These are phyloP conservation scores for Noccaea bulbosa DNA, from an alignment of 345 rosid species.

Conservation along the genomic window DNA sequence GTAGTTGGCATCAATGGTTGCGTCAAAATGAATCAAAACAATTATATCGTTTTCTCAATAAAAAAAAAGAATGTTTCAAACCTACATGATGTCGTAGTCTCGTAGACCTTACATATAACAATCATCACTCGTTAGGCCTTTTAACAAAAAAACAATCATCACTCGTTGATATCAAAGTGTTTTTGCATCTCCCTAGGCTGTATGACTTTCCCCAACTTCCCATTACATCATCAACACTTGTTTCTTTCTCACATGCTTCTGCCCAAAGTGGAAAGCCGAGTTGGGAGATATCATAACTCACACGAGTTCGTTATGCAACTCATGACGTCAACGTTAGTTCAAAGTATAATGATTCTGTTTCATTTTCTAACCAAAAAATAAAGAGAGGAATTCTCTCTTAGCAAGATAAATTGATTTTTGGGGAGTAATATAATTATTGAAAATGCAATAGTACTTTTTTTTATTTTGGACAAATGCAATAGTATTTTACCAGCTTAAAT, in stretches of 20 bases:
- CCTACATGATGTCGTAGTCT: constrained; percentile 26
- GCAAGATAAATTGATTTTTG: background rate
- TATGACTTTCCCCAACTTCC: constrained; percentile 24
- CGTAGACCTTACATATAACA: constrained; percentile 27
- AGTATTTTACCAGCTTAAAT: background rate
- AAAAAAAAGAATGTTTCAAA: constrained; percentile 11
- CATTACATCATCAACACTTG: constrained; percentile 25
- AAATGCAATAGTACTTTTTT: background rate
- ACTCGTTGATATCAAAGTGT: constrained; percentile 9
- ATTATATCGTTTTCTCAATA: background rate
- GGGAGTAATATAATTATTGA: background rate
- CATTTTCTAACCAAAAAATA: background rate
- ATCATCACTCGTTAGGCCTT: constrained; percentile 29
- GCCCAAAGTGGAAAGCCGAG: constrained; percentile 28
- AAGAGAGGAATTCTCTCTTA: background rate
- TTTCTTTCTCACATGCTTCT: constrained; percentile 13
- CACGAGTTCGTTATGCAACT: constrained; percentile 24
- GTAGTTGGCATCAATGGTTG: background rate
- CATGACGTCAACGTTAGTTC: constrained; percentile 27
- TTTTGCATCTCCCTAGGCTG: background rate
- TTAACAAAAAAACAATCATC: too few species aligned
- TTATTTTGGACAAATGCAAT: too few species aligned
- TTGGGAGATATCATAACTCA: constrained; percentile 18
- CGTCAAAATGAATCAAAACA: constrained; percentile 19
- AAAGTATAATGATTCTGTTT: background rate